phyloP scores from a whole-genome alignment of 768 basidiomycete species.

The Crepidotus variabilis region DNA sequence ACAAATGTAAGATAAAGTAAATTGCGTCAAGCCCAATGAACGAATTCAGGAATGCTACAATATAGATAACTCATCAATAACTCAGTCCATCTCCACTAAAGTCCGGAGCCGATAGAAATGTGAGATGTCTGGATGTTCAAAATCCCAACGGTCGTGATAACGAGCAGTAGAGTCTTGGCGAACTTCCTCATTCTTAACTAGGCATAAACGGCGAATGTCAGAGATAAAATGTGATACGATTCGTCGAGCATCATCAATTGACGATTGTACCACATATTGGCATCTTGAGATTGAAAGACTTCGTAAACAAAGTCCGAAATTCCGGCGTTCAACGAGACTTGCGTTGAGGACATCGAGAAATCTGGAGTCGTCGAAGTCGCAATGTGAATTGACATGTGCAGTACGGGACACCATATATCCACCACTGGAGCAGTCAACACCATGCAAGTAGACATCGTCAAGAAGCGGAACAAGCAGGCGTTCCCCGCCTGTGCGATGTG shows the following conservation, averaged over 20 bases:
- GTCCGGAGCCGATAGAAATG: constrained; percentile 33
- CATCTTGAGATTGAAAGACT: constrained; percentile 35
- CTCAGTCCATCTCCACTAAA: constrained; percentile 23
- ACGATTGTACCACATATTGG: constrained; percentile 20
- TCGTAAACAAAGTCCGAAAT: constrained; percentile 23
- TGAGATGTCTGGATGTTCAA: constrained; percentile 13
- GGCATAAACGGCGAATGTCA: constrained; percentile 23
- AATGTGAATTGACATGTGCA: constrained; percentile 28
- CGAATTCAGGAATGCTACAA: neutral
- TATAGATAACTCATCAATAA: neutral
- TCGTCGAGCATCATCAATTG: constrained; percentile 22
- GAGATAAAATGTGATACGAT: constrained; percentile 30
- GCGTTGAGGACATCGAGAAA: constrained; percentile 36
- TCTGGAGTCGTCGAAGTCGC: constrained; percentile 36
- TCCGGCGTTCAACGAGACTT: constrained; percentile 26
- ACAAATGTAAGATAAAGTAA: too few relatives aligned
- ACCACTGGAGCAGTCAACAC: constrained; percentile 35
- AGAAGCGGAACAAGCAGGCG: constrained; percentile 29
- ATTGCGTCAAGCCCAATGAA: neutral
- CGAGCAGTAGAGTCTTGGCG: constrained; percentile 19
- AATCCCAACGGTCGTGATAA: constrained; percentile 24
- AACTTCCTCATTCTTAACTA: constrained; percentile 22
- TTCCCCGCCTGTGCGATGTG: constrained; percentile 16
- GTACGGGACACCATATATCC: constrained; percentile 34
- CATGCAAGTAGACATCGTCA: constrained; percentile 34